Evolutionary conservation across 2,329 filamentous ascomycete genomes (phyloP).

Genomic region (Epichloe glyceriae): DNA sequence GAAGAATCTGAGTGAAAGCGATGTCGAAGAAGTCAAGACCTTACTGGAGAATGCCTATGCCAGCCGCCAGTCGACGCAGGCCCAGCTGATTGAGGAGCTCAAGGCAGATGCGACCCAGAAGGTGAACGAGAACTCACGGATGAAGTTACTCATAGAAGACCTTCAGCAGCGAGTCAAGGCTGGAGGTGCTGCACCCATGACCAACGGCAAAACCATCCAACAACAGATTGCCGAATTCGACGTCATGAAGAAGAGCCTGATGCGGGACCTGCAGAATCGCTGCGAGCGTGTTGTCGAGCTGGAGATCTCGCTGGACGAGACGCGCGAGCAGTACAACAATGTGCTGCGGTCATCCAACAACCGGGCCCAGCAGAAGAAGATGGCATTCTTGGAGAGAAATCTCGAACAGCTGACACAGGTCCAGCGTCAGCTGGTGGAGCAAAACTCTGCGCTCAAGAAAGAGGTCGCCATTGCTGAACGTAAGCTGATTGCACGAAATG

Average conservation of each 20-base stretch:
- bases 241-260: slow-evolving; percentile 98
- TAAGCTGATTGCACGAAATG: slow-evolving; percentile 91
- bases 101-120: slow-evolving; percentile 65
- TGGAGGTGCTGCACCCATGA: slow-evolving; percentile 40
- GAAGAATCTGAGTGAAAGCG: slow-evolving; percentile 62
- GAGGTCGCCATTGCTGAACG: slow-evolving; percentile 97
- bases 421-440: slow-evolving; percentile 92
- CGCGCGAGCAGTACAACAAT: slow-evolving; percentile 97
- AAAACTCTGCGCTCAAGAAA: slow-evolving; percentile 95
- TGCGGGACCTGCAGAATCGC: slow-evolving; percentile 96
- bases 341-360: slow-evolving; percentile 94
- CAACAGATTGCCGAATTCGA: slow-evolving; percentile 99
- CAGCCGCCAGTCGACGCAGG: slow-evolving; percentile 60
- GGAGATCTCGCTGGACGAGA: slow-evolving; percentile 94
- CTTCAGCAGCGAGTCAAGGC: slow-evolving; percentile 62
- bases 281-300: slow-evolving; percentile 97
- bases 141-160: slow-evolving; percentile 70
- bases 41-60: slow-evolving; percentile 65
- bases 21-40: slow-evolving; percentile 74
- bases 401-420: slow-evolving; percentile 96
- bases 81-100: slow-evolving; percentile 62
- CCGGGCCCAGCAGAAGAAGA: slow-evolving; percentile 99
- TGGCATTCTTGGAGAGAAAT: slow-evolving; percentile 97
- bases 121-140: slow-evolving; percentile 66
- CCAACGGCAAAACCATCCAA: slow-evolving; percentile 82